Evolutionary conservation across 805 yeast genomes (phyloP).

Genomic region (Citeromyces matritensis): DNA sequence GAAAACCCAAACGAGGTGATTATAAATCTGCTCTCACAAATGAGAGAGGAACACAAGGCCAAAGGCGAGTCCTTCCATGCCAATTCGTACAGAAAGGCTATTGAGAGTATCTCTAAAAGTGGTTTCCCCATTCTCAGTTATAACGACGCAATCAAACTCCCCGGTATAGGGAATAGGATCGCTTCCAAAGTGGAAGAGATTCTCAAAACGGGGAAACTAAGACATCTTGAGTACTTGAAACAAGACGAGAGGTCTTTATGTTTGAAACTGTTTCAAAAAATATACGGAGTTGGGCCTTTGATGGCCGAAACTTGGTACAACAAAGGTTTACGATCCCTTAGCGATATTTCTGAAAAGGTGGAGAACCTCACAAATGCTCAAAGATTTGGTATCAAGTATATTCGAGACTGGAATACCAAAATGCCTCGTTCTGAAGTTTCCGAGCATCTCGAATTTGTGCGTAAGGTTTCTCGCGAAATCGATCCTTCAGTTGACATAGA

Average conservation of each 20-base stretch:
- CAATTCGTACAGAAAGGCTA: slow-evolving; percentile 27
- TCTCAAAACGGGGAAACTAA: slow-evolving; percentile 17
- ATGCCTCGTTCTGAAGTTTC: slow-evolving; percentile 31
- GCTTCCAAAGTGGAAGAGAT: slow-evolving; percentile 31
- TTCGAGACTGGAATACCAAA: slow-evolving; percentile 26
- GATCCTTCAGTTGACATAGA: slow-evolving; percentile 19
- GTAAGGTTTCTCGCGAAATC: slow-evolving; percentile 9
- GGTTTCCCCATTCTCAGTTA: slow-evolving; percentile 15
- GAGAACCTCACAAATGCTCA: slow-evolving; percentile 10
- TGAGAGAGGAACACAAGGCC: slow-evolving; percentile 14
- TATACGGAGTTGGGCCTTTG: slow-evolving; percentile 34
- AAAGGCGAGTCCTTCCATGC: slow-evolving; percentile 20
- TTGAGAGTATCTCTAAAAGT: slow-evolving; percentile 15
- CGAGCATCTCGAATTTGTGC: slow-evolving; percentile 20
- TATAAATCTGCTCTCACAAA: slow-evolving; percentile 13
- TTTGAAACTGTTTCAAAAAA: slow-evolving; percentile 18
- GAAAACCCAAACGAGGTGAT: slow-evolving; percentile 14
- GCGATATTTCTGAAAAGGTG: slow-evolving; percentile 15
- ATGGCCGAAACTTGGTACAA: slow-evolving; percentile 23
- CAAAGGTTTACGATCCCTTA: slow-evolving; percentile 19
- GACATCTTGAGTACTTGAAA: slow-evolving; percentile 4
- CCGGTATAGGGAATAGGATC: slow-evolving; percentile 24
- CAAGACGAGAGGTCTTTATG: slow-evolving; percentile 10
- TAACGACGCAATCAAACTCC: slow-evolving; percentile 20
- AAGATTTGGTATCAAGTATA: slow-evolving; percentile 26